These are phyloP conservation scores for Apophysomyces trapeziformis DNA, from an alignment of 371 early-diverging fungal genomes.

Conservation along the genomic window DNA sequence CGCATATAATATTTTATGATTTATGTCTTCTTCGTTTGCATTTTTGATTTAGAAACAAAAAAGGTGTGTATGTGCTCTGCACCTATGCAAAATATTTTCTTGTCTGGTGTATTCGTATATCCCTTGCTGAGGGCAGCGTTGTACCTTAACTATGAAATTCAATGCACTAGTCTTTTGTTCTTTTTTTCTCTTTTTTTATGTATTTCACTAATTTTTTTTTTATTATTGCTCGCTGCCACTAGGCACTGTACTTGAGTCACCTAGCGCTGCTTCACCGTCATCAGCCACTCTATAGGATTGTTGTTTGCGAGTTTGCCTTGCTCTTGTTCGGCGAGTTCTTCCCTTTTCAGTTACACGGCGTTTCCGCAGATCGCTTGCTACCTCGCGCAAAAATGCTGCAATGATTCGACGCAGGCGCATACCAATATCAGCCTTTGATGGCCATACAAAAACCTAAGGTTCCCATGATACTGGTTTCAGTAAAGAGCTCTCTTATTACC, in stretches of 20 bases:
- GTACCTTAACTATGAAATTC: slow-evolving; percentile 2
- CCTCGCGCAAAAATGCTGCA: slow-evolving; percentile 63
- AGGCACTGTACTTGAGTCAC: slow-evolving; percentile 10
- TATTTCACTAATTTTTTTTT: slow-evolving; percentile 7
- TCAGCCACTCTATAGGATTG: slow-evolving; percentile 8
- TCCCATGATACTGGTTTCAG: neutral
- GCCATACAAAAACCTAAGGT: slow-evolving; percentile 51
- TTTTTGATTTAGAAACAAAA: slow-evolving; percentile 1
- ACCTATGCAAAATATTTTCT: neutral
- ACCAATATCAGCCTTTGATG: slow-evolving; percentile 73
- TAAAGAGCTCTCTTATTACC: neutral
- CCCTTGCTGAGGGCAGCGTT: neutral
- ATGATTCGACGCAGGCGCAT: slow-evolving; percentile 71
- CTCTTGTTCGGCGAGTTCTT: slow-evolving; percentile 3
- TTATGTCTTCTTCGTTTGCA: too few species aligned
- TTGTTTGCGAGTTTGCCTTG: slow-evolving; percentile 16
- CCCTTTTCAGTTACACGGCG: slow-evolving; percentile 12
- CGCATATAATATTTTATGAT: neutral
- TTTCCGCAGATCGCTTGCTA: slow-evolving; percentile 45
- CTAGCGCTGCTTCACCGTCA: slow-evolving; percentile 5
- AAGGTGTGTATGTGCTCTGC: neutral
- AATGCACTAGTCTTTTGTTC: neutral
- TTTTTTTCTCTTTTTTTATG: neutral
- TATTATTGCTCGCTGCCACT: slow-evolving; percentile 9
- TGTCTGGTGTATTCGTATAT: neutral